Conservation (phyloP, 2,329 filamentous ascomycete genomes). For the Colletotrichum sp. region DNA sequence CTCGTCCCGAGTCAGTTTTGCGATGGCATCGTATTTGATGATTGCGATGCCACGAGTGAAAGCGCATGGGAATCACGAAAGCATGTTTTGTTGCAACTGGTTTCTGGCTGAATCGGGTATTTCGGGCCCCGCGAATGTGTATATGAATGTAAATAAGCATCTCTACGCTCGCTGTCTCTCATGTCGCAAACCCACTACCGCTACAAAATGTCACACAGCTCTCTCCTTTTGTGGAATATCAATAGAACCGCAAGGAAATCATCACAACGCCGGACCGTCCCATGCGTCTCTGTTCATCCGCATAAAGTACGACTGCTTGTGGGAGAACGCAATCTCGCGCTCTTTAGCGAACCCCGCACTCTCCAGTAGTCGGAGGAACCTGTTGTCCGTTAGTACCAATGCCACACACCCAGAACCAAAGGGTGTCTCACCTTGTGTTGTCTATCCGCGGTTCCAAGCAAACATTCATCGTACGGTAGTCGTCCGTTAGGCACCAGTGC, state of each 20-base stretch:
- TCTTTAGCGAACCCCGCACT: slow-evolving; percentile 84
- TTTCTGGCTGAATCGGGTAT: neutral
- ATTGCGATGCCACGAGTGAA: neutral
- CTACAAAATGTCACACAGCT: neutral
- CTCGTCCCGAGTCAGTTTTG: neutral
- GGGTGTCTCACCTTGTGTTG: slow-evolving; percentile 74
- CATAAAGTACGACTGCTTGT: slow-evolving; percentile 91
- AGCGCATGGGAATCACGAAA: neutral
- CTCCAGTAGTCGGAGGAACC: slow-evolving; percentile 66
- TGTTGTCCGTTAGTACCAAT: slow-evolving; percentile 8
- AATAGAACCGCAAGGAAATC: neutral
- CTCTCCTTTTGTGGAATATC: neutral
- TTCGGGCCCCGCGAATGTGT: neutral
- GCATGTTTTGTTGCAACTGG: neutral
- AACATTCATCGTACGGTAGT: slow-evolving; percentile 81
- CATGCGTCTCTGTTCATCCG: slow-evolving; percentile 81
- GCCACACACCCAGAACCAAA: no score
- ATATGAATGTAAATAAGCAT: neutral
- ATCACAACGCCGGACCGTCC: slow-evolving; percentile 69
- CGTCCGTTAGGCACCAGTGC: slow-evolving; percentile 83
- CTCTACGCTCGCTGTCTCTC: neutral
- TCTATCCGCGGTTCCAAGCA: slow-evolving; percentile 91
- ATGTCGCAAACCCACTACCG: neutral
- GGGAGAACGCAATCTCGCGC: slow-evolving; percentile 83
- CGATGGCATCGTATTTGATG: neutral